Evolutionary conservation across 2,329 filamentous ascomycete species (phyloP).

Genomic region (Hymenoscyphus albidus): DNA sequence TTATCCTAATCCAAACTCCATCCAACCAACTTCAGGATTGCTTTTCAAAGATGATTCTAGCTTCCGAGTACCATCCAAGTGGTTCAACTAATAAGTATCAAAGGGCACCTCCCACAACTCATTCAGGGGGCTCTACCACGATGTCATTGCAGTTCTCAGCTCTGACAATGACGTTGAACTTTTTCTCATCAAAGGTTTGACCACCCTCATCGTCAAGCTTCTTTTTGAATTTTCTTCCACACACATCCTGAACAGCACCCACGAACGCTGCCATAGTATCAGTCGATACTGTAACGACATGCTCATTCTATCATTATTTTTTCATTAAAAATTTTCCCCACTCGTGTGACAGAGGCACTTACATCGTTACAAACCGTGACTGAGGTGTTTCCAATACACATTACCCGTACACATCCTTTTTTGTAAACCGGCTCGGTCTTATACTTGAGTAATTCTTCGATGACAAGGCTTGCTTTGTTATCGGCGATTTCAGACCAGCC

Average conservation of each 20-base stretch:
- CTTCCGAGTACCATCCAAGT: no score
- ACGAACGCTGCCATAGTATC: background rate
- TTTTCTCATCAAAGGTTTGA: background rate
- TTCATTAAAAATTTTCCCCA: background rate
- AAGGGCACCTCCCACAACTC: no score
- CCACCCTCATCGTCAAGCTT: background rate
- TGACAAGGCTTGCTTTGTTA: background rate
- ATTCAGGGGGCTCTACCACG: no score
- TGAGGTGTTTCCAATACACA: background rate
- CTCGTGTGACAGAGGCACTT: background rate
- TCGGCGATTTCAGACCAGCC: background rate
- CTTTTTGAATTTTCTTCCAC: background rate
- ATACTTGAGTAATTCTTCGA: background rate
- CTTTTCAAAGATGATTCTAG: no score
- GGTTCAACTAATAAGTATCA: no score
- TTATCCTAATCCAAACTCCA: no score
- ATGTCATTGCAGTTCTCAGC: background rate
- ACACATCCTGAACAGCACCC: background rate
- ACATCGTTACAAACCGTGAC: background rate
- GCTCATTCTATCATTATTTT: background rate
- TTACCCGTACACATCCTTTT: background rate
- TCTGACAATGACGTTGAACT: background rate
- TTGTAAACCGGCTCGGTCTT: background rate
- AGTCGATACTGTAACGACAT: background rate
- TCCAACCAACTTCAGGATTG: background rate